These are phyloP conservation scores for Debaryomyces nepalensis DNA, from an alignment of 1,139 yeast genomes.

Conservation along the genomic window DNA sequence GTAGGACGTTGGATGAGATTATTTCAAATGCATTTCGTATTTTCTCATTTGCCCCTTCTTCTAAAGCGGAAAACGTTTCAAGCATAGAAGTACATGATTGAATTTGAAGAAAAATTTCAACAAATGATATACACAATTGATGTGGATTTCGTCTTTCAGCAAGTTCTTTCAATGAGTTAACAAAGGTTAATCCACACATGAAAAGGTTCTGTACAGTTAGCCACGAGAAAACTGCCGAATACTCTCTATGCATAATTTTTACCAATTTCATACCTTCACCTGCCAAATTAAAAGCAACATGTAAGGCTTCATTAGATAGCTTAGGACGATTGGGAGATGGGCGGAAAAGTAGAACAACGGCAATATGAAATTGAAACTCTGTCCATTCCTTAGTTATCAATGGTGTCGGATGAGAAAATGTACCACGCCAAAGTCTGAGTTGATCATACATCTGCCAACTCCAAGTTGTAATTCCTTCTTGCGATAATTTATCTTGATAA, in stretches of 20 bases:
- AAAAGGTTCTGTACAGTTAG: constrained; percentile 19
- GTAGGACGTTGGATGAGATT: constrained; percentile 18
- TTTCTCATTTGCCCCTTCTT: constrained; percentile 17
- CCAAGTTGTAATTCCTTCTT: constrained; percentile 14
- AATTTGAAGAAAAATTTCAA: constrained; percentile 16
- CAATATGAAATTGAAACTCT: constrained; percentile 18
- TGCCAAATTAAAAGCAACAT: constrained; percentile 20
- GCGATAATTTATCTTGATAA: background rate
- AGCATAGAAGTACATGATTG: constrained; percentile 19
- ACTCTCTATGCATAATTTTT: constrained; percentile 18
- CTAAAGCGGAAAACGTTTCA: constrained; percentile 17
- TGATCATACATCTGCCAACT: constrained; percentile 20
- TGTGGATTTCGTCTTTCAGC: constrained; percentile 9
- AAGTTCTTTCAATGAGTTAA: constrained; percentile 19
- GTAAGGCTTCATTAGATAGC: constrained; percentile 17
- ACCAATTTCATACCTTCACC: constrained; percentile 19
- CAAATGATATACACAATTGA: constrained; percentile 3
- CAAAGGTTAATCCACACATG: constrained; percentile 18
- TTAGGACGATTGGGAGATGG: constrained; percentile 19
- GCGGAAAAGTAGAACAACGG: constrained; percentile 18
- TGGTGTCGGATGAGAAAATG: constrained; percentile 16
- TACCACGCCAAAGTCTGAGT: constrained; percentile 17
- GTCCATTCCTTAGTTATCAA: constrained; percentile 19
- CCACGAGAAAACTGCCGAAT: constrained; percentile 18
- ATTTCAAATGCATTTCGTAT: constrained; percentile 19